phyloP scores from a whole-genome alignment of 805 yeast species.

The Saturnispora diversa region DNA sequence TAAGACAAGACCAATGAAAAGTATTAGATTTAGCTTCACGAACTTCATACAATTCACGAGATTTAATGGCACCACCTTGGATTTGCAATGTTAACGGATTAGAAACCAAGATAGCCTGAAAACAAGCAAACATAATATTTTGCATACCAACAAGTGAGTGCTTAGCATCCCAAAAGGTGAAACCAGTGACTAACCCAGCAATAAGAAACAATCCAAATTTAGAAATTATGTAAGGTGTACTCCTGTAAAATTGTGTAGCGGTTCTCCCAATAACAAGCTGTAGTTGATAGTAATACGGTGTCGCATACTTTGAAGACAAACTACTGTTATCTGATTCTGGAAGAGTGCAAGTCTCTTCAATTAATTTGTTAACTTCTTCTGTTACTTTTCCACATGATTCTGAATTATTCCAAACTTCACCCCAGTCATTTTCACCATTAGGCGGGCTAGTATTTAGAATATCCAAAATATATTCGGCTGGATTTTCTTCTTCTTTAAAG shows the following conservation, averaged over 20 bases:
- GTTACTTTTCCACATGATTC: constrained; percentile 23
- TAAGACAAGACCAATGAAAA: constrained; percentile 59
- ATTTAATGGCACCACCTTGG: constrained; percentile 47
- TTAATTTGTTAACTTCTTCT: constrained; percentile 26
- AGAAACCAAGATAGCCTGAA: constrained; percentile 48
- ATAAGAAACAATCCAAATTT: constrained; percentile 35
- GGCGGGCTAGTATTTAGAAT: constrained; percentile 80
- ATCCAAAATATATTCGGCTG: constrained; percentile 69
- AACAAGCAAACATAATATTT: constrained; percentile 45
- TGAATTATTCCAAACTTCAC: constrained; percentile 47
- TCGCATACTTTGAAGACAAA: constrained; percentile 31
- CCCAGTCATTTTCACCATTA: constrained; percentile 53
- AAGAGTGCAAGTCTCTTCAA: constrained; percentile 14
- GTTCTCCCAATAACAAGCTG: constrained; percentile 33
- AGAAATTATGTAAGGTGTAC: constrained; percentile 41
- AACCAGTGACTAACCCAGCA: constrained; percentile 42
- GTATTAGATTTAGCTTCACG: constrained; percentile 67
- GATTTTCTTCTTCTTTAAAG: constrained; percentile 55
- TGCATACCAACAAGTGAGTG: constrained; percentile 48
- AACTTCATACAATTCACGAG: constrained; percentile 59
- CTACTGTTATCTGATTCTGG: constrained; percentile 13
- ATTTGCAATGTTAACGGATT: constrained; percentile 57
- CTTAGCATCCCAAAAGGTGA: constrained; percentile 55
- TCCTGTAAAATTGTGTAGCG: constrained; percentile 38
- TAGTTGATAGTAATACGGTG: constrained; percentile 36